Evolutionary conservation across 768 basidiomycete species (phyloP).

Genomic region (Panaeolus papilionaceus): DNA sequence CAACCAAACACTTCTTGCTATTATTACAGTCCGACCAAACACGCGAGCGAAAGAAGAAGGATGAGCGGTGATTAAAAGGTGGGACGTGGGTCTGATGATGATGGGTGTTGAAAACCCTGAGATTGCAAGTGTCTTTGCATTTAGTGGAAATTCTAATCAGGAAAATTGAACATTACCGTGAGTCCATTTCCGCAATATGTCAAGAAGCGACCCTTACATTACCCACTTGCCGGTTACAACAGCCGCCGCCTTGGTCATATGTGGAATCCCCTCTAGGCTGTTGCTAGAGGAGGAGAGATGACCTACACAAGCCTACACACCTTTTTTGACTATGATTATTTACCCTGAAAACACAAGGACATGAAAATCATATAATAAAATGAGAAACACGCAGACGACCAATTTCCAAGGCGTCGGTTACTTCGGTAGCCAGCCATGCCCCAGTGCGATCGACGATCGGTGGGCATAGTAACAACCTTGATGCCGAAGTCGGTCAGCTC

Average conservation of each 20-base stretch:
- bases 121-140: background rate
- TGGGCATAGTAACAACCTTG: constrained; percentile 1
- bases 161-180: constrained; percentile 5
- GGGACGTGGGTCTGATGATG: constrained; percentile 7
- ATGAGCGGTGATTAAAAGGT: constrained; percentile 8
- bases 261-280: background rate
- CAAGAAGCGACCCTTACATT: background rate
- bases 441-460: background rate
- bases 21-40: constrained; percentile 8
- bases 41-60: constrained; percentile 11
- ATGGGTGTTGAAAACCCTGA: constrained; percentile 11
- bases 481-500: background rate
- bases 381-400: background rate
- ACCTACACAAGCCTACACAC: background rate
- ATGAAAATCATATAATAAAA: background rate
- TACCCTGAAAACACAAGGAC: background rate
- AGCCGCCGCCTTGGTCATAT: background rate
- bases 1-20: background rate
- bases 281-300: background rate
- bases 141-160: constrained; percentile 7
- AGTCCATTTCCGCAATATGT: background rate
- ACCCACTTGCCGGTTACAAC: background rate
- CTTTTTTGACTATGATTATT: background rate
- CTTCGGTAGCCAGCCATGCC: background rate
- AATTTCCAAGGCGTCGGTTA: background rate